These are phyloP conservation scores for Solanum pinnatisectum DNA, from an alignment of 257 asterid species.

Conservation along the genomic window DNA sequence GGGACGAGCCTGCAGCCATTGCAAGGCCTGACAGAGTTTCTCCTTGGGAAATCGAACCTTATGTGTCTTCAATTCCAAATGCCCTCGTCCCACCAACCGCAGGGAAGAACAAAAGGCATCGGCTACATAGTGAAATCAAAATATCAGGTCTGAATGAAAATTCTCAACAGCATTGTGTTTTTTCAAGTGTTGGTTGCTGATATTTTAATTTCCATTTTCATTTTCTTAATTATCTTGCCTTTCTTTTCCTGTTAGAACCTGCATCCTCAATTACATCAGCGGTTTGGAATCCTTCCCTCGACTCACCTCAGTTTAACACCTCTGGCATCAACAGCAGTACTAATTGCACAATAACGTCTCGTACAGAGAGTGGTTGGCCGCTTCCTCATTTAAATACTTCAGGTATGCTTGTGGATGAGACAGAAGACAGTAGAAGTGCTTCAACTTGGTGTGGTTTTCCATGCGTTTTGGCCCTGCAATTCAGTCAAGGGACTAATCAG, in stretches of 20 bases:
- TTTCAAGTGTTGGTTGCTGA: neutral
- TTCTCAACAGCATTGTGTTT: neutral
- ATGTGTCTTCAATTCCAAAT: constrained; percentile 40
- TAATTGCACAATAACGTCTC: constrained; percentile 2
- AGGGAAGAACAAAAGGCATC: constrained; percentile 45
- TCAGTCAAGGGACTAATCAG: constrained; percentile 22
- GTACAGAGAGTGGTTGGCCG: constrained; percentile 6
- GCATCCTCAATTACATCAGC: constrained; percentile 37
- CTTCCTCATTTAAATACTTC: constrained; percentile 17
- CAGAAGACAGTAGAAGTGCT: constrained; percentile 41
- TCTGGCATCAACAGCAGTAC: constrained; percentile 12
- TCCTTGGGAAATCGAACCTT: constrained; percentile 82
- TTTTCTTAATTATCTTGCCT: neutral
- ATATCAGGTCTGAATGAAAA: constrained; percentile 30
- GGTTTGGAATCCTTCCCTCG: constrained; percentile 43
- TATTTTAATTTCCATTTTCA: neutral
- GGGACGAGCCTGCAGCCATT: constrained; percentile 73
- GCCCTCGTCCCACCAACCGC: constrained; percentile 24
- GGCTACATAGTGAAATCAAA: constrained; percentile 32
- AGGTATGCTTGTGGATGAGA: constrained; percentile 34
- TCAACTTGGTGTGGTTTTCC: constrained; percentile 51
- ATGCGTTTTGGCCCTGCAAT: constrained; percentile 21
- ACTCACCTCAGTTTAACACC: constrained; percentile 22
- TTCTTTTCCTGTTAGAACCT: constrained; percentile 21
- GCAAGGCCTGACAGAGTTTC: constrained; percentile 65